Conservation (phyloP, 768 basidiomycete species). For the Auriscalpium microsporum region DNA sequence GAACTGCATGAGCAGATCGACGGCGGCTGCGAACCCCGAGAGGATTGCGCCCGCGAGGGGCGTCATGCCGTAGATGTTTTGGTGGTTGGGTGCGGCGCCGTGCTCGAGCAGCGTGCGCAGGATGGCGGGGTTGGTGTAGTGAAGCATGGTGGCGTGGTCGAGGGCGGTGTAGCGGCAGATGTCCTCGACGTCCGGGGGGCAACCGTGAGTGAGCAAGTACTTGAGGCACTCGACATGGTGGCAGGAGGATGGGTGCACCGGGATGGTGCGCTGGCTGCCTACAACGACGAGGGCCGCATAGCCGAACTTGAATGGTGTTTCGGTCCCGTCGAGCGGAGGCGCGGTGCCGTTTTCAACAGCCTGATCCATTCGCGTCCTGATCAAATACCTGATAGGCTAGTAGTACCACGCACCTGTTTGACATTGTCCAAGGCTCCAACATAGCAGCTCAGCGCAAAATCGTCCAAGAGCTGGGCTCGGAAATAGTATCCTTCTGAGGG, state of each 20-base stretch:
- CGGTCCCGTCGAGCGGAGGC: not conserved
- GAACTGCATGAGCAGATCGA: constrained; percentile 42
- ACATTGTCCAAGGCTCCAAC: too few relatives aligned
- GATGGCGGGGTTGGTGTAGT: constrained; percentile 22
- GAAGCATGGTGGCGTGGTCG: constrained; percentile 34
- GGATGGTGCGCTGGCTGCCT: not conserved
- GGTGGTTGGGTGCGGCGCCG: constrained; percentile 42
- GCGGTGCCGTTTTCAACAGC: not conserved
- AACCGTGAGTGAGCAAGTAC: constrained; percentile 32
- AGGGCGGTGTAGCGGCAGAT: constrained; percentile 38
- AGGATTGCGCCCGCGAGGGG: constrained; percentile 30
- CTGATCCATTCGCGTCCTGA: too few relatives aligned
- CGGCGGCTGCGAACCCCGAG: constrained; percentile 2
- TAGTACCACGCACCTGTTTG: too few relatives aligned
- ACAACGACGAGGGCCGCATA: not conserved
- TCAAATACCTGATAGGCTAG: too few relatives aligned
- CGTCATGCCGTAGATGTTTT: constrained; percentile 41
- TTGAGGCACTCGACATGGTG: not conserved
- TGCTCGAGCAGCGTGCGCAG: constrained; percentile 32
- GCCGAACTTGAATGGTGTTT: not conserved
- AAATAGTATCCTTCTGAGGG: not conserved
- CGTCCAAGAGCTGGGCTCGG: too few relatives aligned
- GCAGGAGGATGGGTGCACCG: not conserved
- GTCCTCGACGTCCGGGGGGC: constrained; percentile 34
- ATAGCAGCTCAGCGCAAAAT: too few relatives aligned